phyloP scores from a whole-genome alignment of 2,329 filamentous ascomycete species.

The Fonsecaea pugnacius region DNA sequence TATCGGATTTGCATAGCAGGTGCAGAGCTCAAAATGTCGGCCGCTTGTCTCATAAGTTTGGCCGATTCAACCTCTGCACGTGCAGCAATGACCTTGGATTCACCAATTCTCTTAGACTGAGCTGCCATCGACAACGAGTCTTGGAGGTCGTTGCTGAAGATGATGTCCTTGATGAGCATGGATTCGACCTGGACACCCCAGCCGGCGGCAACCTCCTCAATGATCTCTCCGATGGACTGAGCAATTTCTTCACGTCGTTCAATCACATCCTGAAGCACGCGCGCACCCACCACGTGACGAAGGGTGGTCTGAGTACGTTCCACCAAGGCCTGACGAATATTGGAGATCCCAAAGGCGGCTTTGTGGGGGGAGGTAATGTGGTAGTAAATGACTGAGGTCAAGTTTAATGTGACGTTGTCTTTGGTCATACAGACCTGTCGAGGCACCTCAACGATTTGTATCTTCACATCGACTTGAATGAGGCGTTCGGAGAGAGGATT shows the following conservation, averaged over 20 bases:
- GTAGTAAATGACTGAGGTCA: conserved; percentile 99
- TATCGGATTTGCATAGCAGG: conserved; percentile 99
- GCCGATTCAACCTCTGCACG: conserved; percentile 95
- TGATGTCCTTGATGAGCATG: conserved; percentile 99
- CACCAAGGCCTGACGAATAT: conserved; percentile 92
- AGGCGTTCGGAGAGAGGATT: conserved; percentile 92
- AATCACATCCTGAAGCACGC: conserved; percentile 95
- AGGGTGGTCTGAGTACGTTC: conserved; percentile 98
- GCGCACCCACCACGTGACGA: conserved; percentile 92
- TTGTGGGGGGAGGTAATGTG: conserved; percentile 95
- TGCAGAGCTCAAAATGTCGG: conserved; percentile 87
- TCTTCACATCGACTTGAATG: conserved; percentile 96
- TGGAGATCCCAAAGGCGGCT: conserved; percentile 92
- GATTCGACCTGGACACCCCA: conserved; percentile 97
- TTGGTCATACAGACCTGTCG: conserved; percentile 99
- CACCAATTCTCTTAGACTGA: conserved; percentile 96
- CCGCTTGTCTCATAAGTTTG: conserved; percentile 78
- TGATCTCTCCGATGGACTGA: conserved; percentile 92
- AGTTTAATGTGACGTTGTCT: conserved; percentile 92
- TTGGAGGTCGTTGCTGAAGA: conserved; percentile 94
- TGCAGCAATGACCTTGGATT: conserved; percentile 97
- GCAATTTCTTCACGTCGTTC: conserved; percentile 97
- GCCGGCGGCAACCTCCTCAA: conserved; percentile 88
- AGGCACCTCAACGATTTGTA: conserved; percentile 95
- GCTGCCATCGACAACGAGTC: conserved; percentile 97